Evolutionary conservation across 2,329 filamentous ascomycete genomes (phyloP), one percentile per base, ranked within the genome.

Genomic region (Aspergillus latus): DNA sequence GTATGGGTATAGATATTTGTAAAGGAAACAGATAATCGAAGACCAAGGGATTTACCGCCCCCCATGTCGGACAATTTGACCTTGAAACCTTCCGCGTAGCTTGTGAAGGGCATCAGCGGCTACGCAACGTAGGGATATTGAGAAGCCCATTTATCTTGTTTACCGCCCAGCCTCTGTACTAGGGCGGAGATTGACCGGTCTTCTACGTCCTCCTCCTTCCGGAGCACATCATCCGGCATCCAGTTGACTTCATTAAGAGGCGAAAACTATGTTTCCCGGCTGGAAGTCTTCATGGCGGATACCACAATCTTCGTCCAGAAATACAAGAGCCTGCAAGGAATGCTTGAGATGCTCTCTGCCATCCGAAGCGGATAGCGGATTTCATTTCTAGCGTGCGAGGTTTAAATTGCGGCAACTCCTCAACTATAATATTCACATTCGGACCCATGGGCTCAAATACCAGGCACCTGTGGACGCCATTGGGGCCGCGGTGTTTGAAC

Each of bases 361-460:
- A 66, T 67, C 51, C 13, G 26, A 52, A 59, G 54, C 37, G 62
- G 59, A 60, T 66, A 67, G 46, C 59, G 62, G 53, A 64, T 29
- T 62, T 60, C 49, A 62, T 62, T 51, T n/a, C 58, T 54, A 5
- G 44, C 52, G 15, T 56, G 16, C 57, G 56, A 59, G 60, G 60
- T 39, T 64, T 61, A 39, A 64, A 62, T 47, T 62, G 56, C 45
- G 59, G 62, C 54, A 68, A 61, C 49, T 66, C 59, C 36, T 63
- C 59, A 13, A 65, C 62, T 52, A 68, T 62, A 13, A 49, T 58
- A 54, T 62, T 61, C 9, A 69, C 60, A 52, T 60, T 65, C 16
- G 68, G 69, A n/a, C 69, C 69, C 43, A 71, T 62, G 8, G 68
- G 58, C 62, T 71, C 64, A 51, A 68, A 64, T 44, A 71, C 68